Conservation (phyloP, 768 basidiomycete species). For the Suillus bovinus region DNA sequence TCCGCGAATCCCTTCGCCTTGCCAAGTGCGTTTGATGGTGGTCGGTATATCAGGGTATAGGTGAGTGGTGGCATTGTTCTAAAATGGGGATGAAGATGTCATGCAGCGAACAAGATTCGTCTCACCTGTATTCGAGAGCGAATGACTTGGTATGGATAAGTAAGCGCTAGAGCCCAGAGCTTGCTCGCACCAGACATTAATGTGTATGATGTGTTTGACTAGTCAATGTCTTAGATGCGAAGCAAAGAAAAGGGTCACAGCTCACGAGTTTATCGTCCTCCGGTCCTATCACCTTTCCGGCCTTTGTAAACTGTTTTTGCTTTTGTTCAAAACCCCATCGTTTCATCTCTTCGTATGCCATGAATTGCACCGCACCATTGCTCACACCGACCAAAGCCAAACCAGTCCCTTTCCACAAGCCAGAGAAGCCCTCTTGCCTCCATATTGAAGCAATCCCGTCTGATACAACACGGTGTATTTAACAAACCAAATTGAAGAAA, state of each 20-base stretch:
- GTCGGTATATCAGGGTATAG: constrained; percentile 83
- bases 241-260: neutral
- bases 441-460: constrained; percentile 77
- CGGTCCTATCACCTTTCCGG: constrained; percentile 64
- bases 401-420: constrained; percentile 85
- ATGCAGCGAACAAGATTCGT: constrained; percentile 10
- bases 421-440: constrained; percentile 69
- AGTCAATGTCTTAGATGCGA: constrained; percentile 6
- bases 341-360: constrained; percentile 96
- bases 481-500: neutral
- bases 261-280: constrained; percentile 87
- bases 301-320: constrained; percentile 55
- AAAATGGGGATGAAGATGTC: constrained; percentile 7
- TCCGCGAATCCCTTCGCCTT: constrained; percentile 74
- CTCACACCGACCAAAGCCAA: constrained; percentile 90
- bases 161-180: constrained; percentile 74
- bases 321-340: constrained; percentile 83
- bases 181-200: constrained; percentile 92
- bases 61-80: constrained; percentile 68
- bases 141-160: constrained; percentile 98
- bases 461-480: constrained; percentile 23
- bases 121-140: constrained; percentile 89
- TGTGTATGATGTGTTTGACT: constrained; percentile 93
- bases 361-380: constrained; percentile 95
- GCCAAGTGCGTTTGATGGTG: constrained; percentile 80